Evolutionary conservation across 192 early-diverging fungal species (phyloP).

Genomic region (Lobosporangium transversale): DNA sequence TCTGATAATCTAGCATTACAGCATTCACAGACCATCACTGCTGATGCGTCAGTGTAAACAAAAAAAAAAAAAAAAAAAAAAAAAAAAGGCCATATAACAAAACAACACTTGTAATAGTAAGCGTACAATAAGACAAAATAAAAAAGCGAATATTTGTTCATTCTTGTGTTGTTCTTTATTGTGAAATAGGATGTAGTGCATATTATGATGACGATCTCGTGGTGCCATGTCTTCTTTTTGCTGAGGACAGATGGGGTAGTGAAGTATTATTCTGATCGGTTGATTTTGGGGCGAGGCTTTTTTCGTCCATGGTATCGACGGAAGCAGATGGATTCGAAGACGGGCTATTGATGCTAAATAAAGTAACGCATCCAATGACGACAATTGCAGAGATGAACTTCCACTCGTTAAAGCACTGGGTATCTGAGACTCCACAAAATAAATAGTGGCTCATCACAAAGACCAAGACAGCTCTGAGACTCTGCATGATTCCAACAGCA

Average conservation of each 20-base stretch:
- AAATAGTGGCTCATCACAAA: constrained; percentile 67
- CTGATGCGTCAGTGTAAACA: constrained; percentile 13
- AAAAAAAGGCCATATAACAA: neutral
- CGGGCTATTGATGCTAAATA: constrained; percentile 57
- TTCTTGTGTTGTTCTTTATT: neutral
- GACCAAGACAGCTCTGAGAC: constrained; percentile 63
- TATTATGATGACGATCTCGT: neutral
- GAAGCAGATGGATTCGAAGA: neutral
- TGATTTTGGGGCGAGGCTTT: too few species aligned
- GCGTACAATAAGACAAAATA: neutral
- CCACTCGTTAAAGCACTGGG: constrained; percentile 68
- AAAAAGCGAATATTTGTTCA: neutral
- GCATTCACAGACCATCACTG: constrained; percentile 9
- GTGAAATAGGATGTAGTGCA: neutral
- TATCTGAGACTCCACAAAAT: constrained; percentile 61
- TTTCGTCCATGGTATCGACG: too few species aligned
- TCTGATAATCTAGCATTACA: constrained; percentile 4
- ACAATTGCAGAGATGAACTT: constrained; percentile 61
- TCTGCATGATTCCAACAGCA: constrained; percentile 66
- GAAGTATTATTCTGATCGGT: too few species aligned
- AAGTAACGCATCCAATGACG: constrained; percentile 64
- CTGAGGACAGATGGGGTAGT: constrained; percentile 22
- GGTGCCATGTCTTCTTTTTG: neutral
- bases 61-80: neutral
- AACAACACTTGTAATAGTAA: neutral